Evolutionary conservation across 106 monocot genomes (phyloP), one percentile per base, ranked within the genome.

Genomic region (Vanilla planifolia): DNA sequence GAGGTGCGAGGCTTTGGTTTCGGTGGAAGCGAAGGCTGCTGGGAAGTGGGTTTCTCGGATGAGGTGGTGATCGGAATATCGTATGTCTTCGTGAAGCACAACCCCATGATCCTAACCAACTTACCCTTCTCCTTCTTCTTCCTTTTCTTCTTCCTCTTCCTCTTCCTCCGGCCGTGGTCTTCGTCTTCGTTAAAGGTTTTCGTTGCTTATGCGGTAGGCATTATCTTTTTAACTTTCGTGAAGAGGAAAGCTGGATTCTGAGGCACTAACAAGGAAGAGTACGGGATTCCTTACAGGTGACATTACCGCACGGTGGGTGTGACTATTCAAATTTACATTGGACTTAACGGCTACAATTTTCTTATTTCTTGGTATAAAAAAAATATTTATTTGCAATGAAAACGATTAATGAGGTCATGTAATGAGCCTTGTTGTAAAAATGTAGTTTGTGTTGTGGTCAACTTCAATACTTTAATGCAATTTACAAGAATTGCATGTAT

Each of bases 41-140:
- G 14, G 26, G 57, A 3, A 14, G 63, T 48, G 36, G 48, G 24
- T 48, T 74, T 71, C 17, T 42, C 16, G 24, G 79, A 43, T 69
- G 55, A 37, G 15, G 75, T 42, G 28, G 68, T 58, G 48, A 85
- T 85, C 0, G 85, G 79, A 16, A 85, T 80, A 8, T 80, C 85
- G 2, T 73, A 73, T 6, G 73, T 70, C 67, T 51, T 85, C 22
- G 69, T 66, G 80, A 69, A 73, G 73, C 85, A 85, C 16, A 30
- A 59, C 5, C 85, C 85, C 85, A 85, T 85, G 5, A 5, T 27
- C 2, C 4, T 29, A 16, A 5, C 19, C 9, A 19, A 8, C 11
- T 55, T 55, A 1, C 13, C 1, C 6, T 25, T 55, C 21, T 55
- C 10, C 37, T 17, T 33, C 2, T 32, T 34, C 34, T 2, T 7